phyloP scores from a whole-genome alignment of 768 basidiomycete genomes.

The Candolleomyces aberdarensis region DNA sequence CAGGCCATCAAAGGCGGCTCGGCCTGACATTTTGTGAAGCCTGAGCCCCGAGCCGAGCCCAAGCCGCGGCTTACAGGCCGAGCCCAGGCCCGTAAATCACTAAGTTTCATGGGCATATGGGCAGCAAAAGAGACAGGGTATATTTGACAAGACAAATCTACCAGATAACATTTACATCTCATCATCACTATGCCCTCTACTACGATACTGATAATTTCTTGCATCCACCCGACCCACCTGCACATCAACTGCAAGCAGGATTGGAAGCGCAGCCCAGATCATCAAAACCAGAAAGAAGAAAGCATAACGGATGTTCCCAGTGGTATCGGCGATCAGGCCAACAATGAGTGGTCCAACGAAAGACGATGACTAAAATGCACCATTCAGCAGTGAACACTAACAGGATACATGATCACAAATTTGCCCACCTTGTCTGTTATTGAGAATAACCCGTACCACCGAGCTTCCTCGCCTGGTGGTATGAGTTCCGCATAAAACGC shows the following conservation, averaged over 20 bases:
- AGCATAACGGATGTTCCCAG: constrained; percentile 88
- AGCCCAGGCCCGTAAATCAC: no score
- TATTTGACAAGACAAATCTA: no score
- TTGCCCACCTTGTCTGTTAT: constrained; percentile 80
- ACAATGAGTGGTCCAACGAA: constrained; percentile 91
- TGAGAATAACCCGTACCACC: constrained; percentile 87
- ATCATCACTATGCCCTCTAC: neutral
- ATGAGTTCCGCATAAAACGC: constrained; percentile 86
- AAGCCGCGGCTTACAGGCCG: no score
- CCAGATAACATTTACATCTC: neutral
- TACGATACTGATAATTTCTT: constrained; percentile 29
- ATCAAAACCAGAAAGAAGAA: constrained; percentile 86
- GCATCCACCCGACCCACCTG: constrained; percentile 58
- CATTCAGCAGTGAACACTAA: no score
- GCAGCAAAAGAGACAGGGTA: no score
- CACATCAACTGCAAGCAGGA: constrained; percentile 69
- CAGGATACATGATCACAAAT: neutral
- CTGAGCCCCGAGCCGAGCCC: no score
- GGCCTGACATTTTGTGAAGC: no score
- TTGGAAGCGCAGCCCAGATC: constrained; percentile 78
- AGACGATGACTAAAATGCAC: constrained; percentile 64
- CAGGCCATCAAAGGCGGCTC: no score
- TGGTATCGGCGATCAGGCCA: constrained; percentile 81
- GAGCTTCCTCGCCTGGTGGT: constrained; percentile 83
- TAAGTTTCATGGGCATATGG: no score